Percentiles rank a stretch among this genome's conserved stretches.
phyloP scores from a whole-genome alignment of 148 eudicot genomes.

The Spergularia bocconei region DNA sequence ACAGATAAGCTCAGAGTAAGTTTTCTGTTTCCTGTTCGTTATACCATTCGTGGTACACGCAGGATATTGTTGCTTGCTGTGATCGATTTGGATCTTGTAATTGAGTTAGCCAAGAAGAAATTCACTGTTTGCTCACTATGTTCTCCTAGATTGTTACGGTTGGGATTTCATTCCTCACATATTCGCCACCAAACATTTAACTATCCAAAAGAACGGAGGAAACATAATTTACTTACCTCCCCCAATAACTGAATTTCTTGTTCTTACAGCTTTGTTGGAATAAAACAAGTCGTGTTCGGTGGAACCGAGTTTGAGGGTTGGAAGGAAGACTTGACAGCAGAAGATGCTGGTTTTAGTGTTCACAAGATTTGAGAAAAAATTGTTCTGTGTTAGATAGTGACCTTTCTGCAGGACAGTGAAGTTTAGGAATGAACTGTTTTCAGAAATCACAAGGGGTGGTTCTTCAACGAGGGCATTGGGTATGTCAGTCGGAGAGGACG shows the following conservation, averaged over 20 bases:
- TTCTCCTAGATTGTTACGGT: too few relatives aligned
- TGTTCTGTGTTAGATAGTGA: too few relatives aligned
- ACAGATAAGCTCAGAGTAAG: slow-evolving; percentile 96
- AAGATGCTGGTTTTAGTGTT: slow-evolving; percentile 63
- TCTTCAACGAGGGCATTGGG: too few relatives aligned
- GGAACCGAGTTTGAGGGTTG: slow-evolving; percentile 78
- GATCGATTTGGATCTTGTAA: neutral
- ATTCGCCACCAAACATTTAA: too few relatives aligned
- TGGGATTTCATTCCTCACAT: too few relatives aligned
- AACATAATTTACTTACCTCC: neutral
- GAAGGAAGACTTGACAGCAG: slow-evolving; percentile 64
- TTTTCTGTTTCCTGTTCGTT: neutral
- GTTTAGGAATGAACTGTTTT: too few relatives aligned
- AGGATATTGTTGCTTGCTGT: neutral
- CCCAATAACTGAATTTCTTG: neutral
- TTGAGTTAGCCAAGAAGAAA: neutral
- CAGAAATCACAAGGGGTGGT: too few relatives aligned
- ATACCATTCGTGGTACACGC: neutral
- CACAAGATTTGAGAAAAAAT: slow-evolving; percentile 50
- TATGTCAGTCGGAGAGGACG: too few relatives aligned
- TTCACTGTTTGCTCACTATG: neutral
- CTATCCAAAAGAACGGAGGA: too few relatives aligned
- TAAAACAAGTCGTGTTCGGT: slow-evolving; percentile 87
- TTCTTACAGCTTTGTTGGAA: slow-evolving; percentile 66
- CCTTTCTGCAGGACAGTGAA: too few relatives aligned